phyloP scores from a whole-genome alignment of 2,329 filamentous ascomycete genomes.

The Pseudogymnoascus sp. region DNA sequence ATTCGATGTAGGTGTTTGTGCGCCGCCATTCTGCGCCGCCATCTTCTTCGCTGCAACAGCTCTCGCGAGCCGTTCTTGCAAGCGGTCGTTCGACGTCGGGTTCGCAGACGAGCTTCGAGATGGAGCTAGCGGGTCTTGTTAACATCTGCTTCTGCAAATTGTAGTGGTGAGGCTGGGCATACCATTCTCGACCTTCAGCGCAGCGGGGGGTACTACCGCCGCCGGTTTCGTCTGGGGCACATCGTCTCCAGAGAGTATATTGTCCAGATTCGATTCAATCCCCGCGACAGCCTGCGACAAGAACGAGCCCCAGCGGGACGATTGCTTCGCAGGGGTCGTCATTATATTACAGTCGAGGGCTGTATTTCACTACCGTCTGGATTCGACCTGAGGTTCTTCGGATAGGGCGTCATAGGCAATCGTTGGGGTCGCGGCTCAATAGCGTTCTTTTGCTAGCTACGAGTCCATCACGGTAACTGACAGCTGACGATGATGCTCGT shows the following conservation, averaged over 20 bases:
- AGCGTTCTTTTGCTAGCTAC: background rate
- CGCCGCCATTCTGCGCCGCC: conserved; percentile 37
- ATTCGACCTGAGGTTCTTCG: background rate
- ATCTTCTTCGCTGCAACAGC: conserved; percentile 69
- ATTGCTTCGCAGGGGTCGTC: conserved; percentile 32
- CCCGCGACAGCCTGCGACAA: conserved; percentile 87
- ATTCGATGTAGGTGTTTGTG: conserved; percentile 38
- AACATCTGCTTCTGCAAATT: conserved; percentile 1
- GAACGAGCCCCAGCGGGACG: conserved; percentile 69
- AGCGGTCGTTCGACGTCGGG: conserved; percentile 63
- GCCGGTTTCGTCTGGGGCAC: conserved; percentile 38
- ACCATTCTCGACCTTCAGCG: conserved; percentile 30
- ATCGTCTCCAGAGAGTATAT: conserved; percentile 76
- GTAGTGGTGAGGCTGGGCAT: conserved; percentile 17
- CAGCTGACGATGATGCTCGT: conserved; percentile 8
- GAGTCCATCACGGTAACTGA: conserved; percentile 2
- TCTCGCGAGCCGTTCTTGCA: conserved; percentile 84
- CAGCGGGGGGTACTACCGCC: conserved; percentile 30
- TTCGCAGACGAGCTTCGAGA: conserved; percentile 60
- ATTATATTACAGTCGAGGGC: conserved; percentile 17
- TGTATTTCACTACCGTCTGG: background rate
- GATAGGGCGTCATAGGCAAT: conserved; percentile 1
- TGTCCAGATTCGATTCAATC: conserved; percentile 87
- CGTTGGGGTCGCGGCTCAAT: conserved; percentile 2
- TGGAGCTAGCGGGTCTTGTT: conserved; percentile 31